phyloP scores from a whole-genome alignment of 2,329 filamentous ascomycete genomes.

The Tolypocladium cylindrosporum region DNA sequence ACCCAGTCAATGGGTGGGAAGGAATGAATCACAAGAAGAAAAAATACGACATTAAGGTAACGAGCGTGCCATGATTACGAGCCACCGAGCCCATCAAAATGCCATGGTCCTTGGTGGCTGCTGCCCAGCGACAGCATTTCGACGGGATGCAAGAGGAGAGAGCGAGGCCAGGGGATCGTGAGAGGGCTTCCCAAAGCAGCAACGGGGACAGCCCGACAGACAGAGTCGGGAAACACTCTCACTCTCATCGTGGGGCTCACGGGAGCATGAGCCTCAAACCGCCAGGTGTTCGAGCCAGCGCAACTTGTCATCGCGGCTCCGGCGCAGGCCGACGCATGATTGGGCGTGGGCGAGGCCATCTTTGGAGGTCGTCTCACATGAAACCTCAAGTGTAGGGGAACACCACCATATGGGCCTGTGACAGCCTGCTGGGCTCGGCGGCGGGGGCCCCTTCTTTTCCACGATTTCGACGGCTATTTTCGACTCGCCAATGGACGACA shows the following conservation, averaged over 20 bases:
- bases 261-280: not conserved
- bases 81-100: not conserved
- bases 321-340: not conserved
- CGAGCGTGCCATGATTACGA: slow-evolving; percentile 4
- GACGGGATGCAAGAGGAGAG: not conserved
- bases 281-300: not conserved
- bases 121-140: slow-evolving; percentile 1
- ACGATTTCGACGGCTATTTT: not conserved
- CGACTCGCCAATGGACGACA: not conserved
- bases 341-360: not conserved
- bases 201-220: not conserved
- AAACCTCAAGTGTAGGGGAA: slow-evolving; percentile 5
- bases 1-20: slow-evolving; percentile 37
- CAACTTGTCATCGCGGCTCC: not conserved
- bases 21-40: slow-evolving; percentile 18
- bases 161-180: not conserved
- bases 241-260: not conserved
- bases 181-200: not conserved
- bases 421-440: not conserved
- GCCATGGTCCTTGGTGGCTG: not conserved
- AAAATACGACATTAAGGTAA: slow-evolving; percentile 5
- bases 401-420: not conserved
- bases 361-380: slow-evolving; percentile 1
- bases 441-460: not conserved
- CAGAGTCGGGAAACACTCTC: not conserved